phyloP scores from a whole-genome alignment of 768 basidiomycete genomes.

The Obba rivulosa region DNA sequence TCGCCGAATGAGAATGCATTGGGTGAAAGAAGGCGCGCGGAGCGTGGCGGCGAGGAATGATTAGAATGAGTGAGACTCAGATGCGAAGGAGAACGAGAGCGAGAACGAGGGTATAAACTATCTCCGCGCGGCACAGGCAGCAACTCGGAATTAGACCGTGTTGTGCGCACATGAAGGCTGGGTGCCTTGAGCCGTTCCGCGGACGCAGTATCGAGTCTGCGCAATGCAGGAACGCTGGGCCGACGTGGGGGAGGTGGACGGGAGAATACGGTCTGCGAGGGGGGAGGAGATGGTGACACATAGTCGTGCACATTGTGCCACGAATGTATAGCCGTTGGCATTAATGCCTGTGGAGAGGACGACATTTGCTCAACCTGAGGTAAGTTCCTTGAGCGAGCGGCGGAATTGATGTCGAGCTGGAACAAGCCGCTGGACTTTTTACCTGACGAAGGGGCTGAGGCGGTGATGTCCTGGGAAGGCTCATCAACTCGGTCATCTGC shows the following conservation, averaged over 20 bases:
- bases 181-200: constrained; percentile 46
- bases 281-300: constrained; percentile 57
- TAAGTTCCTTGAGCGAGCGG: constrained; percentile 43
- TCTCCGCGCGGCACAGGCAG: too few species aligned
- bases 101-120: constrained; percentile 13
- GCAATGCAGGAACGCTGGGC: constrained; percentile 60
- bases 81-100: constrained; percentile 51
- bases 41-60: constrained; percentile 44
- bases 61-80: constrained; percentile 56
- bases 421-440: constrained; percentile 50
- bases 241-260: constrained; percentile 47
- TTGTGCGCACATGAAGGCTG: constrained; percentile 56
- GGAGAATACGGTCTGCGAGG: constrained; percentile 53
- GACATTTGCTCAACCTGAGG: constrained; percentile 53
- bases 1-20: constrained; percentile 22
- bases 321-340: constrained; percentile 41
- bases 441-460: constrained; percentile 9
- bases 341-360: constrained; percentile 49
- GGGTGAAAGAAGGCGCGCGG: constrained; percentile 39
- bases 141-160: constrained; percentile 20
- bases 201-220: constrained; percentile 56
- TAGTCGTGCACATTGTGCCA: constrained; percentile 35
- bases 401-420: constrained; percentile 59
- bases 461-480: constrained; percentile 6
- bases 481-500: constrained; percentile 6